phyloP scores from a whole-genome alignment of 768 basidiomycete species.

The Tulasnella sp. region DNA sequence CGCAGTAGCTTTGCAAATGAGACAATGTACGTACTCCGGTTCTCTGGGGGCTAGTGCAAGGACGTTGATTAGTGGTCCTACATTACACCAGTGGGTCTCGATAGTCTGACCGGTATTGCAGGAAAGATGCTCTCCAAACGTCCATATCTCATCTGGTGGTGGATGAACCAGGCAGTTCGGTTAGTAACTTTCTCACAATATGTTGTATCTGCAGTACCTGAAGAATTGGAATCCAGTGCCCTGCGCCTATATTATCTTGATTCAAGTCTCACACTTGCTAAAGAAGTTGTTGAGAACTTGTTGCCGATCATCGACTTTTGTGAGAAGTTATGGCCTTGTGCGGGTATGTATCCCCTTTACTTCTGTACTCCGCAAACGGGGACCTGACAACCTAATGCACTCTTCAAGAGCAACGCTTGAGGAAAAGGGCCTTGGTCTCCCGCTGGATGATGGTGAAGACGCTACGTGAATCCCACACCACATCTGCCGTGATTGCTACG shows the following conservation, averaged over 20 bases:
- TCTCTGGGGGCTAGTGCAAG: neutral
- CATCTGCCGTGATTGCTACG: no score
- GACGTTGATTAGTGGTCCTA: no score
- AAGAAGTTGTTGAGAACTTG: slow-evolving; percentile 9
- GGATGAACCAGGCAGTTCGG: slow-evolving; percentile 6
- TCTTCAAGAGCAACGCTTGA: neutral
- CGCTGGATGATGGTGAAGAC: no score
- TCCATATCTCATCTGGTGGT: slow-evolving; percentile 13
- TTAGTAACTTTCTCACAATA: neutral
- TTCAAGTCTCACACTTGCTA: slow-evolving; percentile 3
- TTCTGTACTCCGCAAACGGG: neutral
- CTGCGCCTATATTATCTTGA: slow-evolving; percentile 2
- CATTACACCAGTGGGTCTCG: neutral
- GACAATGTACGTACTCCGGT: neutral
- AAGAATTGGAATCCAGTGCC: neutral
- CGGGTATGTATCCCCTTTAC: slow-evolving; percentile 3
- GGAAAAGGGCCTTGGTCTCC: neutral
- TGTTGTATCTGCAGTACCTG: no score
- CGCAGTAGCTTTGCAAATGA: slow-evolving; percentile 4
- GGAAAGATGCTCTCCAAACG: neutral
- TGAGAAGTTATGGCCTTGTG: slow-evolving; percentile 5
- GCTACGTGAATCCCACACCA: no score
- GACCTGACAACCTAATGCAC: neutral
- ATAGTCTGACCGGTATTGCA: neutral
- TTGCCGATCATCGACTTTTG: slow-evolving; percentile 1